Evolutionary conservation across 192 early-diverging fungal genomes (phyloP), one percentile per base, ranked within the genome.

Genomic region (Chytriomyces sp.): DNA sequence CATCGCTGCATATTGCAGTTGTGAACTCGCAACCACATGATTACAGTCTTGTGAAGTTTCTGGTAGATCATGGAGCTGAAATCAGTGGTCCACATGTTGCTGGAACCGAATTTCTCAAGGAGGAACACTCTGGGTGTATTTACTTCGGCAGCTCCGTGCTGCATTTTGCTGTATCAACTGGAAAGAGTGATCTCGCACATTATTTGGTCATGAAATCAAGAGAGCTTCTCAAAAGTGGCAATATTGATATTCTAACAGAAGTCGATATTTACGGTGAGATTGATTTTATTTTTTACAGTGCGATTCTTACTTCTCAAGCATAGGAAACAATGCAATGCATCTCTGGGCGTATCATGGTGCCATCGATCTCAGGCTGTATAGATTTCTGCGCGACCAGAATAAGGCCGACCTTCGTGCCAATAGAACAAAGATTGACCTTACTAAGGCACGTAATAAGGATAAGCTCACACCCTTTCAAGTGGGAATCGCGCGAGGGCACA

Each of bases 301-400:
- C n/a, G n/a, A n/a, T n/a, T n/a, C n/a, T n/a, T n/a, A n/a, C n/a
- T n/a, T n/a, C n/a, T n/a, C n/a, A n/a, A n/a, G n/a, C n/a, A n/a
- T n/a, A n/a, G n/a, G 68, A 10, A 78, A 78, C 72, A 78, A 70
- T 64, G 77, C 66, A 5, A 56, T 78, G 31, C 77, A 78, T 36
- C 37, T 70, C 30, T 17, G 72, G 41, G 71, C 72, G 25, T 75
- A 49, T 37, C 75, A 61, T 30, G 77, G 76, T 3, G 39, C 49
- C 32, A 34, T 59, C 30, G 53, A 70, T 40, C 6, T 70, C 19
- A 19, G 5, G n/a, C 39, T 70, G 33, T 70, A 34, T 39, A 37
- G 31, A n/a, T 70, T 52, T 36, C 37, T 70, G 33, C 8, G 31
- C 8, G 22, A 37, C 25, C 14, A 28, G 32, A 73, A 73, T 28